Evolutionary conservation across 495 filamentous ascomycete species (phyloP).

Genomic region (Tuber indicum): DNA sequence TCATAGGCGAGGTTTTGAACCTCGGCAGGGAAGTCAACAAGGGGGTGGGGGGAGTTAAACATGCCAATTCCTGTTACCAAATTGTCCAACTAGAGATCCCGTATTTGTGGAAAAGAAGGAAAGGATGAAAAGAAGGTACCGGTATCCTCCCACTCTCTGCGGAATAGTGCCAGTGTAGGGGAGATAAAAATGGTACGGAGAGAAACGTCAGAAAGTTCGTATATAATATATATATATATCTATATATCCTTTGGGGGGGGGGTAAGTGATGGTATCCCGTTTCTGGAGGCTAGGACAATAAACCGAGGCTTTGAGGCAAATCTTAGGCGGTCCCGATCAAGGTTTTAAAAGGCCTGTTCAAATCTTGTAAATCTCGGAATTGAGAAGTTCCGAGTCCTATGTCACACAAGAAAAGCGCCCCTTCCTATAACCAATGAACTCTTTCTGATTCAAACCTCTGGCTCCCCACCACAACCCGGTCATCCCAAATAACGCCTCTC

Average conservation of each 20-base stretch:
- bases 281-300: background rate
- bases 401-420: background rate
- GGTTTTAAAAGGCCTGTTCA: background rate
- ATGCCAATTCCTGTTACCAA: background rate
- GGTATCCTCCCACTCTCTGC: background rate
- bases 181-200: background rate
- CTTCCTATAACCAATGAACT: background rate
- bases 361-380: background rate
- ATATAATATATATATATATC: background rate
- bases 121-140: background rate
- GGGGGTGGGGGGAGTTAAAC: background rate
- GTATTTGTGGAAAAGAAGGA: background rate
- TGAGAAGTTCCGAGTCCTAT: background rate
- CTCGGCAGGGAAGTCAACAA: background rate
- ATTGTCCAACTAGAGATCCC: background rate
- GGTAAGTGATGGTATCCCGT: background rate
- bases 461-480: background rate
- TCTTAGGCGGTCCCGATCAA: background rate
- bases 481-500: background rate
- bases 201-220: background rate
- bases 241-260: background rate
- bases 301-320: background rate
- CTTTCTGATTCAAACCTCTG: background rate
- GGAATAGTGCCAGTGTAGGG: background rate
- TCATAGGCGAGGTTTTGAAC: background rate